Evolutionary conservation across 73 alveolate species (phyloP), one percentile per base, ranked within the genome.

Genomic region (Urostyla sp.): DNA sequence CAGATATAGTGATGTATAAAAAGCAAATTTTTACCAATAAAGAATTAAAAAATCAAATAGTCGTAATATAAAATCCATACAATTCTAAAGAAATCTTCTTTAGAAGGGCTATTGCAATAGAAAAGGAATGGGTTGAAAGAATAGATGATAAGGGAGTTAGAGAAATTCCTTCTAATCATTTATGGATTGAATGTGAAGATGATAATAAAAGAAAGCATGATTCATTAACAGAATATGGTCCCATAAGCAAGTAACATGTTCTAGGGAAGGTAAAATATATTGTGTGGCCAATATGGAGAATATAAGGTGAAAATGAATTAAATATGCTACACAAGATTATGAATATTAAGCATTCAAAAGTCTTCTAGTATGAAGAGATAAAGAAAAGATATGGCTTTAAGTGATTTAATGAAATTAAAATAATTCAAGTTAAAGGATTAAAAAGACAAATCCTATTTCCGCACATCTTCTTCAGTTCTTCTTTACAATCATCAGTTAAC

Each of bases 251-350:
- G 46, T 8, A 24, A 15, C 59, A 57, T 60, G 56, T 78, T 1
- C 21, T 78, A 40, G 89, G 89, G 16, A 45, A 26, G 31, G 80
- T 61, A 44, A 36, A 28, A 49, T 24, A 23, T 11, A 48, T 78
- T n/a, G 35, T 60, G 15, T 78, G 89, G 89, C 89, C 89, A 1
- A 21, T 50, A 0, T 78, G 89, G 89, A 78, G 81, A 32, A 30
- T 38, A 16, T 58, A 44, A 38, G 46, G 54, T 8, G 23, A 61
- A 0, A 45, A 37, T n/a, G 81, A 78, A 11, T 6, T 60, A 10
- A 54, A 66, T 15, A 78, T 59, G 32, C 60, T 15, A 24, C 31
- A 63, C 34, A 45, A 30, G 36, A 45, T 76, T 18, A 38, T 43
- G 5, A 21, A 36, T n/a, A 55, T 28, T 23, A 76, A 76, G 27